phyloP scores from a whole-genome alignment of 2,329 filamentous ascomycete species.

The Myriosclerotinia scirpicola region DNA sequence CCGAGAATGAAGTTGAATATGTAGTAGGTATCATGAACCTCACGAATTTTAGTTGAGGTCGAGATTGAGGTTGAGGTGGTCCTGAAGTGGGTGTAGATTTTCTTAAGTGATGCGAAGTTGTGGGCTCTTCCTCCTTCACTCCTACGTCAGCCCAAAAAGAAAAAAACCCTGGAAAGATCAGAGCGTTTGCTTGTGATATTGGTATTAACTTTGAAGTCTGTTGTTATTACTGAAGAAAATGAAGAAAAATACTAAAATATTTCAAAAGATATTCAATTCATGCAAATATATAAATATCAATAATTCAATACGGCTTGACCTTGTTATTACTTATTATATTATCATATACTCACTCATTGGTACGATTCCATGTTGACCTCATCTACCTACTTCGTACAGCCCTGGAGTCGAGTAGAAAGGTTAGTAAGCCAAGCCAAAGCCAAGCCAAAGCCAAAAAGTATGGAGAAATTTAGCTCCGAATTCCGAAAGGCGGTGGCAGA shows the following conservation, averaged over 20 bases:
- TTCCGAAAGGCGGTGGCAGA: slow-evolving; percentile 25
- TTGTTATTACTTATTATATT: no score
- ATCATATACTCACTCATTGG: no score
- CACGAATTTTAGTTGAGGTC: slow-evolving; percentile 3
- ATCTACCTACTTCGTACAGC: no score
- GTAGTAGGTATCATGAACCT: not conserved
- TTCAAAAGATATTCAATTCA: not conserved
- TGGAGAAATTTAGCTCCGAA: slow-evolving; percentile 7
- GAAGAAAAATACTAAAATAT: not conserved
- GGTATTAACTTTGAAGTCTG: not conserved
- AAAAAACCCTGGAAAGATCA: slow-evolving; percentile 17
- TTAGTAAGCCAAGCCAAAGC: no score
- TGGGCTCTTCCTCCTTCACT: slow-evolving; percentile 12
- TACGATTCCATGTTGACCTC: no score
- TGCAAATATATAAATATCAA: not conserved
- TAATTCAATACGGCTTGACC: no score
- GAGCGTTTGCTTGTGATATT: slow-evolving; percentile 21
- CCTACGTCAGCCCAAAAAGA: slow-evolving; percentile 21
- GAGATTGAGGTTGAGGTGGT: not conserved
- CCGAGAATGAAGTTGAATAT: not conserved
- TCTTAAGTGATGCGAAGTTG: slow-evolving; percentile 15
- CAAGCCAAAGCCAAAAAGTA: no score
- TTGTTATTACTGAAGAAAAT: not conserved
- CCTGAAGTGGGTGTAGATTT: slow-evolving; percentile 8
- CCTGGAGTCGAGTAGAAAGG: no score